Percentiles rank a stretch among this genome's conserved stretches.
phyloP scores from a whole-genome alignment of 768 basidiomycete genomes.

The Tulasnella calospora region DNA sequence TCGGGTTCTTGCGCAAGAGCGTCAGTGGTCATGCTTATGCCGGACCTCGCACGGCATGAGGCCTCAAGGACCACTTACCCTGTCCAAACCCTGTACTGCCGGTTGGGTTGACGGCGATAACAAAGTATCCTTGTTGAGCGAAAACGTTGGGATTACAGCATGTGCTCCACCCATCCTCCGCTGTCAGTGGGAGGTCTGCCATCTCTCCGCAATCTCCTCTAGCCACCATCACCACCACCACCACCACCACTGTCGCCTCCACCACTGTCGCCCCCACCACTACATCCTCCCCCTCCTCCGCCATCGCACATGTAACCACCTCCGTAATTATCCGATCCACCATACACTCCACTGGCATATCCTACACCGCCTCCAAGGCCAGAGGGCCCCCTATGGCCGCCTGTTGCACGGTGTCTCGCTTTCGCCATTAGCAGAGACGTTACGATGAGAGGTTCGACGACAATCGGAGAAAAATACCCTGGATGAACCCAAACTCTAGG shows the following conservation, averaged over 20 bases:
- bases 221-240: too few species aligned
- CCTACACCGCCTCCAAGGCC: background rate
- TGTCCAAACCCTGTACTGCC: constrained; percentile 85
- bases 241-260: too few species aligned
- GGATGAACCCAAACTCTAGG: background rate
- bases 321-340: background rate
- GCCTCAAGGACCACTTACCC: too few species aligned
- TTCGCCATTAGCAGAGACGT: background rate
- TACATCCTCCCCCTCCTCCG: too few species aligned
- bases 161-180: constrained; percentile 86
- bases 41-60: constrained; percentile 15
- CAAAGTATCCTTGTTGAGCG: constrained; percentile 83
- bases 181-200: too few species aligned
- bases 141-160: constrained; percentile 94
- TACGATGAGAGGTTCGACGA: background rate
- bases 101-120: constrained; percentile 85
- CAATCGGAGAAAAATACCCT: background rate
- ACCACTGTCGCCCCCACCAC: too few species aligned
- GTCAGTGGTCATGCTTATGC: constrained; percentile 35
- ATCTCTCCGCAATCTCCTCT: too few species aligned
- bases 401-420: background rate
- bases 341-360: background rate
- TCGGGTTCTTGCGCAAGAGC: too few species aligned
- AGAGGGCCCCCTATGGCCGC: background rate
- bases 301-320: too few species aligned